phyloP scores from a whole-genome alignment of 495 filamentous ascomycete species.

The Aspergillus carlsbadensis region DNA sequence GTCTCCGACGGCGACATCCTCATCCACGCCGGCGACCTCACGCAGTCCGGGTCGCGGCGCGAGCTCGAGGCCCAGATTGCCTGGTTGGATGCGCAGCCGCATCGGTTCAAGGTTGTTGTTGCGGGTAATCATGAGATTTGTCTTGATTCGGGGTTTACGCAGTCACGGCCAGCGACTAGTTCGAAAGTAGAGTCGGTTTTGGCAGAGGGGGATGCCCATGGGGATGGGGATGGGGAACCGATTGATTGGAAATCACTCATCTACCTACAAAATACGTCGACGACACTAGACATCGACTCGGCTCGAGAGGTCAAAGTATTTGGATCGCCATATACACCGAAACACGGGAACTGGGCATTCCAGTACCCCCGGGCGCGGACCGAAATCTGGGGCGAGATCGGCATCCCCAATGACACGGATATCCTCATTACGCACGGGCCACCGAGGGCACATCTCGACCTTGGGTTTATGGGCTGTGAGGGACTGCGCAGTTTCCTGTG shows the following conservation, averaged over 20 bases:
- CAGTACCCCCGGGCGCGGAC: constrained; percentile 36
- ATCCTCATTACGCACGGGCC: constrained; percentile 70
- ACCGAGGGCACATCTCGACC: constrained; percentile 60
- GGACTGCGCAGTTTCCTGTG: too few species aligned
- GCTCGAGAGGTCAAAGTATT: constrained; percentile 49
- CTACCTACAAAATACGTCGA: constrained; percentile 49
- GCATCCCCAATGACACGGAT: constrained; percentile 61
- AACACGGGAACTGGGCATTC: constrained; percentile 48
- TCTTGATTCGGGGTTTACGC: constrained; percentile 45
- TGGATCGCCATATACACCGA: constrained; percentile 51
- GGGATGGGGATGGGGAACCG: neutral
- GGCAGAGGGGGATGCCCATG: too few species aligned
- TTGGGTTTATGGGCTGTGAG: constrained; percentile 24
- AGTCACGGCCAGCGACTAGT: neutral
- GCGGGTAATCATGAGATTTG: constrained; percentile 72
- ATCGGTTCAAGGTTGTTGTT: constrained; percentile 67
- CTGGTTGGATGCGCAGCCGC: constrained; percentile 62
- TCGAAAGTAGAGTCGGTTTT: neutral
- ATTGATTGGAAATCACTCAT: constrained; percentile 41
- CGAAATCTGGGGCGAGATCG: constrained; percentile 15
- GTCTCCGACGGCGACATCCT: constrained; percentile 70
- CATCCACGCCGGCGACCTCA: constrained; percentile 75
- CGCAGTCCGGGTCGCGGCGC: constrained; percentile 53
- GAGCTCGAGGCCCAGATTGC: constrained; percentile 63
- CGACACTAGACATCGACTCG: constrained; percentile 44